Conservation (phyloP, 495 filamentous ascomycete genomes). For the Tuber umbilicatum region DNA sequence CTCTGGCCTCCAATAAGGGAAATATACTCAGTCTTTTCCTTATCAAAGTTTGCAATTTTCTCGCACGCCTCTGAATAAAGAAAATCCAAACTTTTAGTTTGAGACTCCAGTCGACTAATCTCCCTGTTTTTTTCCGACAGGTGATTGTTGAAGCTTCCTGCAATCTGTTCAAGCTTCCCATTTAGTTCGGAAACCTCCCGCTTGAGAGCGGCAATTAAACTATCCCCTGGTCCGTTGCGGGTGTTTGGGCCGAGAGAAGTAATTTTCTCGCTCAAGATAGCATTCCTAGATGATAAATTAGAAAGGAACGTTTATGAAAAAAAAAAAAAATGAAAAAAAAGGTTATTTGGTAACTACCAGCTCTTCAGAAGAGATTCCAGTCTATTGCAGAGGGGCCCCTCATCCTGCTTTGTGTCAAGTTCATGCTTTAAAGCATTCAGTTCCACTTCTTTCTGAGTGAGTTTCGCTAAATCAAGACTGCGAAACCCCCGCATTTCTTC, state of each 20-base stretch:
- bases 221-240: neutral
- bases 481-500: neutral
- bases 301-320: neutral
- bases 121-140: neutral
- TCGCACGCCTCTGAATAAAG: conserved; percentile 8
- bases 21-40: conserved; percentile 29
- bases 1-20: conserved; percentile 25
- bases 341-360: neutral
- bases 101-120: neutral
- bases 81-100: neutral
- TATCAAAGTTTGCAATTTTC: conserved; percentile 25
- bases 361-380: neutral
- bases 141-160: neutral
- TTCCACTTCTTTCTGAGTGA: conserved; percentile 16
- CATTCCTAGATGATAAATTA: neutral
- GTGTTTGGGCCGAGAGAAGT: neutral
- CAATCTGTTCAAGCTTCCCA: neutral
- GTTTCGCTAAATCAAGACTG: conserved; percentile 5
- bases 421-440: conserved; percentile 16
- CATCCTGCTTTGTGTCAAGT: neutral
- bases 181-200: neutral
- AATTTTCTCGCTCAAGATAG: neutral
- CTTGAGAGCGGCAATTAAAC: neutral
- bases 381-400: neutral
- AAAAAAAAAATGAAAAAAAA: neutral